phyloP scores from a whole-genome alignment of 2,329 filamentous ascomycete species.

The Xylaria sp. region DNA sequence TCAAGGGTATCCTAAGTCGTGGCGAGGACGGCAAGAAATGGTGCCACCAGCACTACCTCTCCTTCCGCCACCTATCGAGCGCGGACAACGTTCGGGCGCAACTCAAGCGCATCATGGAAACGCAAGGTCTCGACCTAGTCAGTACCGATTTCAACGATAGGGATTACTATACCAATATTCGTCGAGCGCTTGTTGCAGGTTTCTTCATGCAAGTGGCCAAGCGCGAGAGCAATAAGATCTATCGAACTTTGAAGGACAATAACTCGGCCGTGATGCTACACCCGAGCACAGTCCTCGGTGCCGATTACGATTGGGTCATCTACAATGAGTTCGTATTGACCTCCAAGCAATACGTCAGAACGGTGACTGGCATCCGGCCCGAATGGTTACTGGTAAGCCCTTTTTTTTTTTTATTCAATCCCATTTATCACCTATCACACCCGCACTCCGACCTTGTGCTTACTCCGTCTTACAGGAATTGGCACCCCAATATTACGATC shows the following conservation, averaged over 20 bases:
- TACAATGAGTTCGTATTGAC: conserved; percentile 99
- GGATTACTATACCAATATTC: conserved; percentile 98
- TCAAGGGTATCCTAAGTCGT: conserved; percentile 79
- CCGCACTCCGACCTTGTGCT: conserved; percentile 39
- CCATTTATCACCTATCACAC: background rate
- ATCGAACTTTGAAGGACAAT: conserved; percentile 96
- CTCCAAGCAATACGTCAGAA: conserved; percentile 97
- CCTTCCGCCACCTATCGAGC: conserved; percentile 85
- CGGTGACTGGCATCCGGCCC: conserved; percentile 88
- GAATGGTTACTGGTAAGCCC: conserved; percentile 88
- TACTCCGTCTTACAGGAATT: conserved; percentile 74
- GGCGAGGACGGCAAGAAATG: conserved; percentile 81
- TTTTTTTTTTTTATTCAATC: conserved; percentile 3
- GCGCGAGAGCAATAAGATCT: conserved; percentile 89
- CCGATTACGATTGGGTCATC: conserved; percentile 95
- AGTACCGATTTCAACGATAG: conserved; percentile 94
- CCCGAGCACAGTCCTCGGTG: conserved; percentile 87
- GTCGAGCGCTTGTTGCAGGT: conserved; percentile 87
- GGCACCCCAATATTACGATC: conserved; percentile 90
- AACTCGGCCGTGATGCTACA: conserved; percentile 94
- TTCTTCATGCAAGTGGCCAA: conserved; percentile 99
- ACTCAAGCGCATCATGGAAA: conserved; percentile 97
- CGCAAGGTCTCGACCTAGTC: conserved; percentile 83
- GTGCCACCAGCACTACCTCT: conserved; percentile 98
- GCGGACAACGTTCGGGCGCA: conserved; percentile 95